These are phyloP conservation scores for Plasmopara viticola DNA, from an alignment of 352 stramenopile genomes.

Conservation along the genomic window DNA sequence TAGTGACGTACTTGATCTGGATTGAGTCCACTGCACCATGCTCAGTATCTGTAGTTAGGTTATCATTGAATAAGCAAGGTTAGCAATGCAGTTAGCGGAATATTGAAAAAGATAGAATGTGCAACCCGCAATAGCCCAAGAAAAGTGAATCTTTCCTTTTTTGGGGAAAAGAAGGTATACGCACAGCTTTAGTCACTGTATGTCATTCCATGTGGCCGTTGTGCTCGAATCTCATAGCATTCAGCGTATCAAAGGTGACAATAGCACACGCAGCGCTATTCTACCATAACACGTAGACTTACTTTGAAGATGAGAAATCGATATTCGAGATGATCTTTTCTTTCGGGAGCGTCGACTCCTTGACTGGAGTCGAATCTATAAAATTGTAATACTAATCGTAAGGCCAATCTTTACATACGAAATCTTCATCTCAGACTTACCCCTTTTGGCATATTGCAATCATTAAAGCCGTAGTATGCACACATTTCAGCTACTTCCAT, in stretches of 20 bases:
- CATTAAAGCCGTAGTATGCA: slow-evolving; percentile 59
- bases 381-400: not conserved
- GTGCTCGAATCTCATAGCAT: slow-evolving; percentile 27
- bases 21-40: slow-evolving; percentile 42
- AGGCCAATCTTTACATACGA: not conserved
- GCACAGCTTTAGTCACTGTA: slow-evolving; percentile 25
- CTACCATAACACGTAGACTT: slow-evolving; percentile 25
- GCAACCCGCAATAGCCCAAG: slow-evolving; percentile 20
- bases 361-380: slow-evolving; percentile 18
- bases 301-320: slow-evolving; percentile 60
- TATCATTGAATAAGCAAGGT: slow-evolving; percentile 5
- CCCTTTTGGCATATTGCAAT: slow-evolving; percentile 40
- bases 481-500: slow-evolving; percentile 71
- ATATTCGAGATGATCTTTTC: slow-evolving; percentile 60
- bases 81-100: slow-evolving; percentile 7
- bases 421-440: slow-evolving; percentile 15
- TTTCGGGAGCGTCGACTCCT: slow-evolving; percentile 37
- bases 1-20: slow-evolving; percentile 39
- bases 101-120: slow-evolving; percentile 6
- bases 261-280: slow-evolving; percentile 12
- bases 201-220: slow-evolving; percentile 47
- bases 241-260: slow-evolving; percentile 59
- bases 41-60: slow-evolving; percentile 25
- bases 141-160: slow-evolving; percentile 17
- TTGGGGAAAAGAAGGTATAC: slow-evolving; percentile 23